Evolutionary conservation across 495 filamentous ascomycete genomes (phyloP).

Genomic region (Lasiosphaeria hispida): DNA sequence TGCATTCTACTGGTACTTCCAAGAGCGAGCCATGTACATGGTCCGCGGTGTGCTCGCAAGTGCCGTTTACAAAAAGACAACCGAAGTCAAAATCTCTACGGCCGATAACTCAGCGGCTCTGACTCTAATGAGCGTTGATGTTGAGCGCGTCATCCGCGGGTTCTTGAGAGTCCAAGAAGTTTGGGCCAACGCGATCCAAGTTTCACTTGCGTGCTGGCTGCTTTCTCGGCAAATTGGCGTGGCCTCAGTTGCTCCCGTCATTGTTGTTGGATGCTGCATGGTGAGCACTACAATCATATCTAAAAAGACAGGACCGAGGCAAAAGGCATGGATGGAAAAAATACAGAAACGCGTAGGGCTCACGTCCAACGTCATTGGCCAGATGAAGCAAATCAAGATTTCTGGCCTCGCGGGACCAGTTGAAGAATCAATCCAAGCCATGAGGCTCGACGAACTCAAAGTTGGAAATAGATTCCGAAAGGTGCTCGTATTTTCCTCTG

Average conservation of each 20-base stretch:
- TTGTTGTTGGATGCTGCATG: conserved; percentile 31
- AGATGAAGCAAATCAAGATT: conserved; percentile 50
- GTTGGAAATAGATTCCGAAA: conserved; percentile 33
- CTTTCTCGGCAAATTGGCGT: conserved; percentile 54
- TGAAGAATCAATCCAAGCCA: conserved; percentile 35
- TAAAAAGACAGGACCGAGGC: conserved; percentile 28
- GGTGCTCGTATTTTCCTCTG: conserved; percentile 15
- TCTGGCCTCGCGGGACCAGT: conserved; percentile 38
- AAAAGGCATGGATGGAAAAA: conserved; percentile 45
- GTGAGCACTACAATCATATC: conserved; percentile 24
- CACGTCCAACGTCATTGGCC: conserved; percentile 39
- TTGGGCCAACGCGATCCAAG: conserved; percentile 51
- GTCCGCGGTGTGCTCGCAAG: conserved; percentile 55
- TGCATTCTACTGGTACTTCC: conserved; percentile 56
- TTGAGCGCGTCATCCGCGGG: conserved; percentile 35
- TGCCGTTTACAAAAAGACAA: conserved; percentile 52
- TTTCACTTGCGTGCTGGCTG: conserved; percentile 56
- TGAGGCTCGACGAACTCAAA: conserved; percentile 43
- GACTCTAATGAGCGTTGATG: conserved; percentile 60
- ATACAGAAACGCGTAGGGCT: conserved; percentile 39
- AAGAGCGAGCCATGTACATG: conserved; percentile 59
- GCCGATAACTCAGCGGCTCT: conserved; percentile 53
- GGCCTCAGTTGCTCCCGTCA: conserved; percentile 58
- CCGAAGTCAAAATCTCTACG: conserved; percentile 41
- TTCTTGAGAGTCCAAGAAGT: conserved; percentile 34